A percentile compares a stretch with the other conserved stretches of the same genome.
These are phyloP conservation scores for Colletotrichum horii DNA, from an alignment of 2,329 filamentous ascomycete species.

Conservation along the genomic window DNA sequence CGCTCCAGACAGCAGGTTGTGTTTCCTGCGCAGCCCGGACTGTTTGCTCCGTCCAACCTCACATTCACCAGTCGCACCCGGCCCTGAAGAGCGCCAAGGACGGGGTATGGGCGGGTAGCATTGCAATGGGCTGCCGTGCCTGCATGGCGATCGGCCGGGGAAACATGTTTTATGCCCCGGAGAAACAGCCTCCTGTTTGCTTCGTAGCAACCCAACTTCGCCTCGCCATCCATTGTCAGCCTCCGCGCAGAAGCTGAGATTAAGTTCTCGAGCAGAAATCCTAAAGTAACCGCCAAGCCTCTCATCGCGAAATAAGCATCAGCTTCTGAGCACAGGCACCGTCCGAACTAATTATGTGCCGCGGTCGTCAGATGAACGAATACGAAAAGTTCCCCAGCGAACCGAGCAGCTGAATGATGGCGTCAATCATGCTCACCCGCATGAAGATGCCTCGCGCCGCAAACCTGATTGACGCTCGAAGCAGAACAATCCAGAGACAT, in stretches of 20 bases:
- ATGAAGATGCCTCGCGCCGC: background rate
- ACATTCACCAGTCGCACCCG: background rate
- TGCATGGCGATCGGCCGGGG: background rate
- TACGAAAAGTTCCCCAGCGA: background rate
- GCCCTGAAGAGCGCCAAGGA: background rate
- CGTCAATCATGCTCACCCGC: background rate
- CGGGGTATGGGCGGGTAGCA: background rate
- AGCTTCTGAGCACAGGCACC: background rate
- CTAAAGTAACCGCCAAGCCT: background rate
- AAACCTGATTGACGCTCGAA: background rate
- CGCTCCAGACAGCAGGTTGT: background rate
- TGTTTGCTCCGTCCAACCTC: background rate
- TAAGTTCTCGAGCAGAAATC: background rate
- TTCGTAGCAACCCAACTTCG: background rate
- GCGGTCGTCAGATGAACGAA: background rate
- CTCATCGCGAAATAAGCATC: background rate
- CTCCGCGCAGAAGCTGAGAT: background rate
- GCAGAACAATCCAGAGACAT: background rate
- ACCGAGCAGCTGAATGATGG: background rate
- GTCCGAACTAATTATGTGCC: background rate
- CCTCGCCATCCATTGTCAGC: background rate
- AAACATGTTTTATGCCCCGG: background rate
- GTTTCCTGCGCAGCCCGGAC: background rate
- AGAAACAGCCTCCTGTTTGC: background rate
- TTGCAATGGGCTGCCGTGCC: background rate